Evolutionary conservation across 176 grass and related monocot species (phyloP), one percentile per base, ranked within the genome.

Genomic region (Leersia perrieri): DNA sequence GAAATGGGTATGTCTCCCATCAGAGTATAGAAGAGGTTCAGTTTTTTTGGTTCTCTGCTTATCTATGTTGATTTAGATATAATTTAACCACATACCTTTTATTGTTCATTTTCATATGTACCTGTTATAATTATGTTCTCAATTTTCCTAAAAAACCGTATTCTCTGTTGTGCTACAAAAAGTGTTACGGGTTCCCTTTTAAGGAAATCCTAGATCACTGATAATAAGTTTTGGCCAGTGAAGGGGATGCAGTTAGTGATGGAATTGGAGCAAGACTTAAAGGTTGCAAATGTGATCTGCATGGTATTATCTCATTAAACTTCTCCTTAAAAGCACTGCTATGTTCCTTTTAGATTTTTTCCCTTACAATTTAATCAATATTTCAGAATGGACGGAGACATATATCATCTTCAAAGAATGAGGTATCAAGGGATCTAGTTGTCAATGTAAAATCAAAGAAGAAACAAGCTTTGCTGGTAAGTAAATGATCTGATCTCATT

Each of bases 221-320:
- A 90, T 82, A 82, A 68, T 86, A 86, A 51, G 66, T 83, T 90
- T 94, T 93, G 85, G 72, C 36, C 90, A 95, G 90, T 99, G 92
- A 95, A 99, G 88, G 96, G 93, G 76, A 99, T 99, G 96, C 90
- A 95, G 72, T 89, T 99, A 83, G 90, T 95, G 60, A 95, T 94
- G 86, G 96, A 99, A 85, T 84, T 99, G 83, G 96, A 99, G 71
- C 87, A 88, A 91, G 96, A 95, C 78, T 88, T 99, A 86, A 99
- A 99, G 88, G 88, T 99, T 49, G 93, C 93, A 34, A 93, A 95
- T 80, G 93, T 99, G 68, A 95, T 99, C 70, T 95, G 93, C 80
- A 99, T 91, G 93, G 93, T 93, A 87, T 81, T 86, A 75, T 26
- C 32, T 61, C 40, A 31, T 79, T 45, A 63, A 51, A 76, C 44